These are phyloP conservation scores for Candida ponderosae DNA, from an alignment of 805 yeast genomes.

Conservation along the genomic window DNA sequence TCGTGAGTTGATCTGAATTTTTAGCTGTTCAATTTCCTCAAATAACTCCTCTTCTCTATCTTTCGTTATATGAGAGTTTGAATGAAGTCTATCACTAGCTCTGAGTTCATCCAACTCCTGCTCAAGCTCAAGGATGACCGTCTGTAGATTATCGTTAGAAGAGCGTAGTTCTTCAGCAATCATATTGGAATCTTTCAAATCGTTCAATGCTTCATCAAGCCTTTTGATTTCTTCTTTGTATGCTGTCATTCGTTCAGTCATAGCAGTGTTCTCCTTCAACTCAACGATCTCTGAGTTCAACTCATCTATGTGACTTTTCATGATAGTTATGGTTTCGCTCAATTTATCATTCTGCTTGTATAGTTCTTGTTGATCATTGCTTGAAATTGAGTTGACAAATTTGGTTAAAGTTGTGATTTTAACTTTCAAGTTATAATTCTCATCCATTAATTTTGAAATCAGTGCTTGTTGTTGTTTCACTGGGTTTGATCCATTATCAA, in stretches of 20 bases:
- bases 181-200: background rate
- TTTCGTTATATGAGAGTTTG: background rate
- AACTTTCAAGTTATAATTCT: slow-evolving; percentile 36
- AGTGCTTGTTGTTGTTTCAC: slow-evolving; percentile 22
- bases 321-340: slow-evolving; percentile 15
- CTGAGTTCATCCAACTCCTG: background rate
- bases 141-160: too few relatives aligned
- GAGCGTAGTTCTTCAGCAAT: background rate
- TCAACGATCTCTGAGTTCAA: slow-evolving; percentile 12
- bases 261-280: background rate
- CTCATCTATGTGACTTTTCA: slow-evolving; percentile 13
- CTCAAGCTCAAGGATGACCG: background rate
- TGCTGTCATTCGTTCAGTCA: background rate
- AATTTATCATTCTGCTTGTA: slow-evolving; percentile 29
- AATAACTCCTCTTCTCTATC: background rate
- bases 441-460: slow-evolving; percentile 26
- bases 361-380: slow-evolving; percentile 29
- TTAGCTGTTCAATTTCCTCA: background rate
- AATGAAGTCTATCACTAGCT: too few relatives aligned
- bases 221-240: background rate
- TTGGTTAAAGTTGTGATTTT: slow-evolving; percentile 33
- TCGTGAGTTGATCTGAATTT: slow-evolving; percentile 12
- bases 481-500: slow-evolving; percentile 21
- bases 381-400: slow-evolving; percentile 29
- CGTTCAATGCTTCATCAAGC: background rate